A percentile compares a stretch with the other conserved stretches of the same genome.
phyloP scores from a whole-genome alignment of 2,329 filamentous ascomycete genomes.

The Neospermospora avenae region DNA sequence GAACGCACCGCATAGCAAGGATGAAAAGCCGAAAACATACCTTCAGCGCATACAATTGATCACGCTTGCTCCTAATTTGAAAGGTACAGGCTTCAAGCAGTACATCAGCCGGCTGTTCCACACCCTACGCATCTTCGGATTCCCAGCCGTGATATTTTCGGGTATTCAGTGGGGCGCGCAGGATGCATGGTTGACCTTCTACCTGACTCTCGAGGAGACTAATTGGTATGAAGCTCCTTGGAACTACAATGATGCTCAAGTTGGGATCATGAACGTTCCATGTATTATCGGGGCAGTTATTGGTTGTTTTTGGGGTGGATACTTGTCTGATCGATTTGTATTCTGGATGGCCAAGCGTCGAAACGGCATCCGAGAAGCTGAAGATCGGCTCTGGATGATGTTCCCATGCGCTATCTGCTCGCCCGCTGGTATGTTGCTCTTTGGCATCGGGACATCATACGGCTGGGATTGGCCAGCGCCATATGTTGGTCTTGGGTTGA shows the following conservation, averaged over 20 bases:
- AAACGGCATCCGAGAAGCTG: constrained; percentile 39
- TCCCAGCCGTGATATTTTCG: constrained; percentile 55
- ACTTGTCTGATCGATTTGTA: constrained; percentile 53
- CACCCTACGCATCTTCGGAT: constrained; percentile 54
- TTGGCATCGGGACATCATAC: constrained; percentile 39
- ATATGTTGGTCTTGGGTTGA: constrained; percentile 54
- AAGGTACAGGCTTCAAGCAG: constrained; percentile 51
- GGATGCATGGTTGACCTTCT: constrained; percentile 58
- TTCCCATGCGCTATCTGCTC: constrained; percentile 34
- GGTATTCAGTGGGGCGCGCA: constrained; percentile 58
- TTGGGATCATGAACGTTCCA: constrained; percentile 57
- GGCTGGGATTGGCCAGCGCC: constrained; percentile 52
- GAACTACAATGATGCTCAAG: constrained; percentile 51
- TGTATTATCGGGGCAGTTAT: constrained; percentile 52
- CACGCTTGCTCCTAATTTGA: constrained; percentile 52
- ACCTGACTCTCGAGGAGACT: constrained; percentile 55
- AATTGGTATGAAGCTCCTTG: constrained; percentile 52
- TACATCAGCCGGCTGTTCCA: constrained; percentile 52
- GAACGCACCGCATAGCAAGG: background rate
- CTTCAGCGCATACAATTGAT: constrained; percentile 53
- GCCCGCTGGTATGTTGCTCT: constrained; percentile 41
- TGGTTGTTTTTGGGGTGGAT: constrained; percentile 56
- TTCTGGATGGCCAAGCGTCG: constrained; percentile 40
- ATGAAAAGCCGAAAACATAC: constrained; percentile 44
- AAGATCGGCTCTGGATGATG: constrained; percentile 38